Evolutionary conservation across 495 filamentous ascomycete genomes (phyloP).

Genomic region (Astrothelium subdiscretum): DNA sequence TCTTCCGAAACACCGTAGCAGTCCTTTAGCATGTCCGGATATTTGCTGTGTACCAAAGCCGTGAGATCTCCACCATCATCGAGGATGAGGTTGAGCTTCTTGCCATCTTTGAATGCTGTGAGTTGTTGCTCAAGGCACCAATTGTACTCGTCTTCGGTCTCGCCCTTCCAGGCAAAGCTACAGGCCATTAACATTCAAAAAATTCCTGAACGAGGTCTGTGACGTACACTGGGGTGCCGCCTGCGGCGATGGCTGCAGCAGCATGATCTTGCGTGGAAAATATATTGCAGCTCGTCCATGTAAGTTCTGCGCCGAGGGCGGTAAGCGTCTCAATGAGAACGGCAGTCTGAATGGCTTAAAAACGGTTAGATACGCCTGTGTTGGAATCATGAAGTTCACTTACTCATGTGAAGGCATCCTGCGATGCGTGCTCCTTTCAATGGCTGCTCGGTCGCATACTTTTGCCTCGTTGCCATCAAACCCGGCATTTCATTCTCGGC

Average conservation of each 20-base stretch:
- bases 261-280: conserved; percentile 99
- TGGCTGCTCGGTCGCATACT: conserved; percentile 89
- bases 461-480: conserved; percentile 85
- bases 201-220: neutral
- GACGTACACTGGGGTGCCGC: conserved; percentile 76
- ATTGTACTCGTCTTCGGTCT: conserved; percentile 99
- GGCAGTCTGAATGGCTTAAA: conserved; percentile 86
- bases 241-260: conserved; percentile 89
- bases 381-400: conserved; percentile 12
- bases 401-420: conserved; percentile 98
- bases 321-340: conserved; percentile 96
- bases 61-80: conserved; percentile 98
- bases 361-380: conserved; percentile 12
- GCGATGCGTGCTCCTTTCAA: conserved; percentile 81
- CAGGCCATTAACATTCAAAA: conserved; percentile 12
- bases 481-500: conserved; percentile 98
- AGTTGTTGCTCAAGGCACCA: conserved; percentile 99
- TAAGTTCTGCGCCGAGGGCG: conserved; percentile 91
- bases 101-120: conserved; percentile 85
- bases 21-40: conserved; percentile 91
- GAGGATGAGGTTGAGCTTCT: conserved; percentile 95
- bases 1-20: conserved; percentile 99
- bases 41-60: conserved; percentile 91
- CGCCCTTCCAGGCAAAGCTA: conserved; percentile 97
- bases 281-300: conserved; percentile 96